Conservation (phyloP, 2,329 filamentous ascomycete species). For the Apiospora pterosperma region DNA sequence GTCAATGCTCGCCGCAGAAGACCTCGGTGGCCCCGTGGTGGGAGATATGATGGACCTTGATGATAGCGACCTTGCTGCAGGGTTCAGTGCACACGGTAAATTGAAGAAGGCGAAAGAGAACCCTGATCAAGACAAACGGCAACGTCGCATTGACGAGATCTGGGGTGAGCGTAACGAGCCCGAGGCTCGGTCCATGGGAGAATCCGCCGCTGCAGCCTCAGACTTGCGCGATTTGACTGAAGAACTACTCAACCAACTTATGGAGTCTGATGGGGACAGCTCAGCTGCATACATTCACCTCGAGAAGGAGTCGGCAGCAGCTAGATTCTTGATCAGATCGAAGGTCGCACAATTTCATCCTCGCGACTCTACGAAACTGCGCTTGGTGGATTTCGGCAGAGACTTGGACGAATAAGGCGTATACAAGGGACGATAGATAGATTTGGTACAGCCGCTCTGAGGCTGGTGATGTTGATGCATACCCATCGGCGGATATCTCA, state of each 20-base stretch:
- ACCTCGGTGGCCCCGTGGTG: slow-evolving; percentile 78
- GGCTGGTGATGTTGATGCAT: neutral
- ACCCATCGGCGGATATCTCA: neutral
- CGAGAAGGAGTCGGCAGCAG: slow-evolving; percentile 58
- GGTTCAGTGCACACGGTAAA: slow-evolving; percentile 59
- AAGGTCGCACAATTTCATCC: slow-evolving; percentile 66
- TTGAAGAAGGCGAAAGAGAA: slow-evolving; percentile 45
- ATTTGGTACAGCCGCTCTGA: neutral
- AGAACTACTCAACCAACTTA: slow-evolving; percentile 55
- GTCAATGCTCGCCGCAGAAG: slow-evolving; percentile 76
- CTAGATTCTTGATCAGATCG: slow-evolving; percentile 60
- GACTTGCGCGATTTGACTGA: slow-evolving; percentile 62
- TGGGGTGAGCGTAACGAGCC: slow-evolving; percentile 41
- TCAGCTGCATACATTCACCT: slow-evolving; percentile 57
- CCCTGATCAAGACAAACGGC: slow-evolving; percentile 46
- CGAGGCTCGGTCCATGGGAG: slow-evolving; percentile 24
- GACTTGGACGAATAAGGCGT: slow-evolving; percentile 50
- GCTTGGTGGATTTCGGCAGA: slow-evolving; percentile 61
- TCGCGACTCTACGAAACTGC: slow-evolving; percentile 56
- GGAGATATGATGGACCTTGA: slow-evolving; percentile 67
- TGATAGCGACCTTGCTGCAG: slow-evolving; percentile 55
- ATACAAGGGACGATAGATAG: neutral
- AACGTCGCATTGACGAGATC: slow-evolving; percentile 62
- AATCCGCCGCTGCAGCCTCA: slow-evolving; percentile 46
- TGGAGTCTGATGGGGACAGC: slow-evolving; percentile 51